Evolutionary conservation across 495 filamentous ascomycete genomes (phyloP), one percentile per base, ranked within the genome.

Genomic region (Penicillium desertorum): DNA sequence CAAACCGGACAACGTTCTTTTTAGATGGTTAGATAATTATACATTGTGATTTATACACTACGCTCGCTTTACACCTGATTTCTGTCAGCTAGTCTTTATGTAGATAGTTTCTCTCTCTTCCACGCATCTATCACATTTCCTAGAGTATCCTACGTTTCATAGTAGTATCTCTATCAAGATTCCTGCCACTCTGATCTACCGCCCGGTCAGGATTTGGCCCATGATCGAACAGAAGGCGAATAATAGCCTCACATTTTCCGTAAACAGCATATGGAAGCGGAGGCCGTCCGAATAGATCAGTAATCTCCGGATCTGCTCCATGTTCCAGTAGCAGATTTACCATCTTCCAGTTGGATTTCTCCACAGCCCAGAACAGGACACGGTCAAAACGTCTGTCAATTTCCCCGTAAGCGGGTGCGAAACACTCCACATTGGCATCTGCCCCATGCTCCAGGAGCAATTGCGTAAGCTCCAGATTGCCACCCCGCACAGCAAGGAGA

Each of bases 321-420:
- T 3, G 5, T 5, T 37, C 34, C 7, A 37, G 14, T 37, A 37
- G 14, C 34, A 37, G 5, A n/a, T 37, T 16, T 1, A 37, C 34
- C 0, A n/a, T n/a, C 12, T 4, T 4, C 1, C 1, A 4, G 4
- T 37, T 5, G 6, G 5, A 37, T 0, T 8, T 5, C 14, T n/a
- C 14, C 34, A 37, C 34, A 5, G 34, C 14, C 5, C 1, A 16
- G 34, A 37, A n/a, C 12, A n/a, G 14, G 14, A 14, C 5, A 0
- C 12, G 34, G 14, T n/a, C 5, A 37, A 16, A 37, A 5, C 0
- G 0, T 37, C 5, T 16, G 12, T 14, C 3, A 36, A 5, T 4
- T 36, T 12, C 34, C 12, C 14, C 12, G 14, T 16, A 1, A 2
- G 14, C 4, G 12, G 4, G 34, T 6, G 16, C 14, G 34, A 14